A percentile compares a stretch with the other conserved stretches of the same genome.
Evolutionary conservation across 805 yeast species (phyloP).

Genomic region (Kluyveromyces wickerhamii): DNA sequence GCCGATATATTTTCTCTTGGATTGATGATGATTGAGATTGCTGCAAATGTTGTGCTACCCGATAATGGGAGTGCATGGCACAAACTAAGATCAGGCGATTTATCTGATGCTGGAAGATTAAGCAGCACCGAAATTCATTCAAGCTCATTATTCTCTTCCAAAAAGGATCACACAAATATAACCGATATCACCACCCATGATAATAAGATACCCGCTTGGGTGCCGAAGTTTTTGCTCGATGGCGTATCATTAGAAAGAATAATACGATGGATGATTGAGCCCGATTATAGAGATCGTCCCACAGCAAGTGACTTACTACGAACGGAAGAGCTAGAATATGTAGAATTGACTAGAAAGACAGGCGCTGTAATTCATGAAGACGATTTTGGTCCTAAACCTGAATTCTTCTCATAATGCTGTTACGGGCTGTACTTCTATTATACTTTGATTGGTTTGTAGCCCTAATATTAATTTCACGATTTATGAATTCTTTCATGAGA

Average conservation of each 20-base stretch:
- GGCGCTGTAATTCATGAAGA: slow-evolving; percentile 96
- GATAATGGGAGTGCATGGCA: slow-evolving; percentile 98
- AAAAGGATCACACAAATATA: slow-evolving; percentile 23
- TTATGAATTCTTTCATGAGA: no score
- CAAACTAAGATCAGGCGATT: slow-evolving; percentile 86
- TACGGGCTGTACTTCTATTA: no score
- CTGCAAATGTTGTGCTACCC: slow-evolving; percentile 90
- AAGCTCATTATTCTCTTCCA: slow-evolving; percentile 24
- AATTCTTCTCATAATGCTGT: slow-evolving; percentile 23
- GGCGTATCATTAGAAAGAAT: slow-evolving; percentile 66
- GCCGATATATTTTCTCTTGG: slow-evolving; percentile 97
- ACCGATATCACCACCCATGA: slow-evolving; percentile 22
- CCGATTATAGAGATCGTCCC: slow-evolving; percentile 76
- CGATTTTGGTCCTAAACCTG: slow-evolving; percentile 80
- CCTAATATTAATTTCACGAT: no score
- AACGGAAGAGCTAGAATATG: slow-evolving; percentile 64
- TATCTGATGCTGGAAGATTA: slow-evolving; percentile 87
- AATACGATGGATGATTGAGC: slow-evolving; percentile 85
- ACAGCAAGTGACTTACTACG: slow-evolving; percentile 63
- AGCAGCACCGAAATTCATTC: slow-evolving; percentile 58
- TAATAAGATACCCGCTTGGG: slow-evolving; percentile 63
- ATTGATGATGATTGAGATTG: slow-evolving; percentile 85
- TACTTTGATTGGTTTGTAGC: no score
- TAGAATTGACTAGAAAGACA: slow-evolving; percentile 74
- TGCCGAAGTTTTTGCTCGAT: slow-evolving; percentile 75